Conservation (phyloP, 495 filamentous ascomycete genomes). For the Penicillium odoratum region DNA sequence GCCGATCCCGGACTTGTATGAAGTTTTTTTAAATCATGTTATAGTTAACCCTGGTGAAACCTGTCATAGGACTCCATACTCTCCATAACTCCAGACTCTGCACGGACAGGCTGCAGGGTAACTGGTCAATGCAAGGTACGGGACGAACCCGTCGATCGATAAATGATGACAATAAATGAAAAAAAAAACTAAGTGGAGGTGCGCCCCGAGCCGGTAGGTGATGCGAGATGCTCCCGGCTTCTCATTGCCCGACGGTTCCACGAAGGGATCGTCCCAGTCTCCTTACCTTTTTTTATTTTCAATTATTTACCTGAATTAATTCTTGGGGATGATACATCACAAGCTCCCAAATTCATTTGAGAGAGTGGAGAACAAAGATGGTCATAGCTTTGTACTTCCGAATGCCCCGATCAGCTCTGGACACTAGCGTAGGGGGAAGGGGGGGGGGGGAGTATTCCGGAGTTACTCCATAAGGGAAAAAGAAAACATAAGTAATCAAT, state of each 20-base stretch:
- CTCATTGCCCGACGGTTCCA: background rate
- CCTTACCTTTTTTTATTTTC: background rate
- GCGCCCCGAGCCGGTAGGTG: slow-evolving; percentile 2
- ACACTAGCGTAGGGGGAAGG: background rate
- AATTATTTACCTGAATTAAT: background rate
- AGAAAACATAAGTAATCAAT: background rate
- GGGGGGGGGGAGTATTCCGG: background rate
- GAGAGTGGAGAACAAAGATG: background rate
- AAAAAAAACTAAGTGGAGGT: slow-evolving; percentile 7
- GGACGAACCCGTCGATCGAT: slow-evolving; percentile 33
- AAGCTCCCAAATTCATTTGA: background rate
- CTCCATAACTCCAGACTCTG: slow-evolving; percentile 9
- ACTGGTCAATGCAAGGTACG: slow-evolving; percentile 33
- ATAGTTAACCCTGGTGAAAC: slow-evolving; percentile 14
- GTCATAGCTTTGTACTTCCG: slow-evolving; percentile 9
- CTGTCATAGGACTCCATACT: background rate
- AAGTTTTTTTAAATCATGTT: no score
- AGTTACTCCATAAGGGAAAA: background rate
- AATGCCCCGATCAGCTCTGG: slow-evolving; percentile 4
- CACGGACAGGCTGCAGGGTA: slow-evolving; percentile 32
- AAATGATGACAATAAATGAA: background rate
- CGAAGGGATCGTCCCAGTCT: background rate
- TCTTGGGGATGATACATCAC: background rate
- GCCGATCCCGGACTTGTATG: background rate
- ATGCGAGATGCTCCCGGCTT: background rate